Base-by-base conservation (phyloP, 2,329 filamentous ascomycete species). In the Exophiala lecanii-corni region DNA sequence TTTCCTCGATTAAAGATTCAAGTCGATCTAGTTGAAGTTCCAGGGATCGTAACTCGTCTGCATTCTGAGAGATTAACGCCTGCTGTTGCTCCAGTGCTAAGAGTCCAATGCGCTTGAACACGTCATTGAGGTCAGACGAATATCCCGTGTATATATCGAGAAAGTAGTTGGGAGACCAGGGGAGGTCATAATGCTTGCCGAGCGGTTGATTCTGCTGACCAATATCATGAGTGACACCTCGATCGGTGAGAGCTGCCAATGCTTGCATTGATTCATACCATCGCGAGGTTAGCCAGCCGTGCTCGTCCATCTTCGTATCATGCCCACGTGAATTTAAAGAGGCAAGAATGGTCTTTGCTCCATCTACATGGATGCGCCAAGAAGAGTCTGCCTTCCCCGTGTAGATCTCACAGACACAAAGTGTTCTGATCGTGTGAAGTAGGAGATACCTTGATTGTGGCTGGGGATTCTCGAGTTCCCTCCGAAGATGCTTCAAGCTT, bases 111-210 rank as follows among this genome's bases (percentile, higher is more conserved):
- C 57, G 55, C 9, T 64, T 59, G 41, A 69, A 67, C 12, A 67
- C 57, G 18, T 58, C 55, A 2, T 65, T 59, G 15, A 69, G 48
- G 32, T 64, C 58, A 1, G 66, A 59, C 3, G 65, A 66, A 45
- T 67, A 69, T 0, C 66, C 66, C 58, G 63, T 67, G 46, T 69
- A 69, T 38, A 67, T 63, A 51, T 69, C 66, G 12, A 68, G 48
- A 48, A 66, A 66, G 30, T 65, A 60, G 4, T 60, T 57, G 2
- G 53, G 59, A 9, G 61, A 59, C 0, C 63, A 63, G 35, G 64
- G 4, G 15, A 19, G n/a, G 10, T 7, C 15, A n/a, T 9, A 7
- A 6, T 19, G 10, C 6, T 15, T 19, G 12, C 7, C 6, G 16
- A 35, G 17, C 62, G 18, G 63, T 62, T 31, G 20, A 10, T 35